Evolutionary conservation across 1,139 yeast species (phyloP).

Genomic region (Debaryomyces coudertii): DNA sequence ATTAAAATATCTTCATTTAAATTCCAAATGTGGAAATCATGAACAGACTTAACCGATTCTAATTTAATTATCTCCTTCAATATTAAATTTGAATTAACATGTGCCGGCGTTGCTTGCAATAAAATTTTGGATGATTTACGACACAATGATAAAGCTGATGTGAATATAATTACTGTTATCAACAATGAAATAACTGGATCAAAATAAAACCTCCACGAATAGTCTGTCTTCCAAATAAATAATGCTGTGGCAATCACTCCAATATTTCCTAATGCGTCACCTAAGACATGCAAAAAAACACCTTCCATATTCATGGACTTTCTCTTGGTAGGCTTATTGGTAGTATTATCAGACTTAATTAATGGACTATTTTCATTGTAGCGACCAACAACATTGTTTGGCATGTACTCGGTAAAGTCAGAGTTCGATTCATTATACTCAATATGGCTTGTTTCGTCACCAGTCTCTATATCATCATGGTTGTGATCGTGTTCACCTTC

Average conservation of each 20-base stretch:
- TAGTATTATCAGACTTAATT: slow-evolving; percentile 23
- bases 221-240: slow-evolving; percentile 92
- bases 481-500: slow-evolving; percentile 25
- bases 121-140: slow-evolving; percentile 83
- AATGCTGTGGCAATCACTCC: slow-evolving; percentile 92
- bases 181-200: slow-evolving; percentile 87
- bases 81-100: slow-evolving; percentile 75
- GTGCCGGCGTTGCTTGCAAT: slow-evolving; percentile 89
- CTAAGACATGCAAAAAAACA: slow-evolving; percentile 90
- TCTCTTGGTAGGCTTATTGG: slow-evolving; percentile 29
- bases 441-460: slow-evolving; percentile 17
- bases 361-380: slow-evolving; percentile 39
- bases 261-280: slow-evolving; percentile 93
- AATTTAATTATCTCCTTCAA: slow-evolving; percentile 66
- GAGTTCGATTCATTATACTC: slow-evolving; percentile 32
- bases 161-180: slow-evolving; percentile 84
- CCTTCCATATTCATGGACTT: slow-evolving; percentile 95
- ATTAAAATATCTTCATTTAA: slow-evolving; percentile 84
- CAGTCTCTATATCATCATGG: slow-evolving; percentile 21
- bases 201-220: slow-evolving; percentile 80
- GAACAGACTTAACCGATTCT: slow-evolving; percentile 79
- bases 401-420: slow-evolving; percentile 39
- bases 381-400: slow-evolving; percentile 42
- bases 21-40: slow-evolving; percentile 97
- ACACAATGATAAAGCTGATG: slow-evolving; percentile 90